Evolutionary conservation across 345 rosid genomes (phyloP), one percentile per base, ranked within the genome.

Genomic region (Ceriops decandra): DNA sequence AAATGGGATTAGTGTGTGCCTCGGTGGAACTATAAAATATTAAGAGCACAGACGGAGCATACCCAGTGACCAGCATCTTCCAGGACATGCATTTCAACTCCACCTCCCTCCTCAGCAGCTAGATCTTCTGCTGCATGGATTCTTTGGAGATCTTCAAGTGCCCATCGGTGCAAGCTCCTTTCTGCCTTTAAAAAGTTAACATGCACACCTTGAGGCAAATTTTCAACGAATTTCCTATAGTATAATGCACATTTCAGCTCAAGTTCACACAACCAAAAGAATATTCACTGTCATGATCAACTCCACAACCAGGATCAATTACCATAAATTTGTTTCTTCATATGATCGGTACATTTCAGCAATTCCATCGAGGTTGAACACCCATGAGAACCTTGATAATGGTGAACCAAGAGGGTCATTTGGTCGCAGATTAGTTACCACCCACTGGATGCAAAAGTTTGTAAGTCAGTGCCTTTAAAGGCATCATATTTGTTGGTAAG

Each of bases 51-150:
- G 19, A 42, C 27, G 53, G 11, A 69, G 77, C 64, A 70, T 86
- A 93, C 97, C 98, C 96, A 93, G 68, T 93, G 96, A 15, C 98
- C 97, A 6, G 96, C 98, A 61, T 91, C 97, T 84, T 91, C 98
- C 31, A 93, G 90, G 75, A 91, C 98, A 74, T 93, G 97, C 96
- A 93, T 91, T 77, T 91, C 91, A 47, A 88, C 95, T 53, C 96
- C 96, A 16, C 92, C 92, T 8, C 97, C 98, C 69, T 88, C 91
- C 22, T 91, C 96, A 58, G 86, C 74, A 60, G 97, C 95, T n/a
- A 84, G 70, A 86, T 85, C 88, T 74, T 93, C 98, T 2, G 97
- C 98, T 0, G 90, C 84, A n/a, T 90, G 98, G 69, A 93, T 93
- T 57, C 98, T 78, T 74, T 85, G 97, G 65, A 93, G 86, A 80